A percentile compares a stretch with the other conserved stretches of the same genome.
Evolutionary conservation across 768 basidiomycete species (phyloP).

Genomic region (Rhodotorula kratochvilovae): DNA sequence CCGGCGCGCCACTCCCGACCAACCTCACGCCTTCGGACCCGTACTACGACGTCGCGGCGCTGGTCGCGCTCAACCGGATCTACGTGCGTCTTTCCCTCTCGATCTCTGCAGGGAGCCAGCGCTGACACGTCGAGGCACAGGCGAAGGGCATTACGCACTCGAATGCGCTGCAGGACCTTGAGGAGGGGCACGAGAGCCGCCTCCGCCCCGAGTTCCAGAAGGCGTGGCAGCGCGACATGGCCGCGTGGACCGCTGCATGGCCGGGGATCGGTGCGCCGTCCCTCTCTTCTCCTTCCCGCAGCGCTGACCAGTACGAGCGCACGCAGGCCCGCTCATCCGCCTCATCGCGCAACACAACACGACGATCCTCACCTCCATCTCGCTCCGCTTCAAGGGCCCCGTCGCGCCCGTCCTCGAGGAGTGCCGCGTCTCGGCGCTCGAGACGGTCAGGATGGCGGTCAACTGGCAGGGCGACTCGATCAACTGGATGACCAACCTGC

Average conservation of each 20-base stretch:
- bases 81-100: conserved; percentile 6
- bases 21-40: background rate
- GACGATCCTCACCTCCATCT: conserved; percentile 33
- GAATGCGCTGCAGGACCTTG: conserved; percentile 11
- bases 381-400: conserved; percentile 27
- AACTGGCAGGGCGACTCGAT: conserved; percentile 5
- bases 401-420: conserved; percentile 30
- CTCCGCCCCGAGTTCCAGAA: conserved; percentile 20
- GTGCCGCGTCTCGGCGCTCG: conserved; percentile 15
- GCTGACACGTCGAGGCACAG: background rate
- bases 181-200: conserved; percentile 11
- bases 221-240: conserved; percentile 15
- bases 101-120: background rate
- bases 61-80: conserved; percentile 21
- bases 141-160: conserved; percentile 27
- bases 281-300: background rate
- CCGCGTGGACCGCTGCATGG: conserved; percentile 11
- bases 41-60: conserved; percentile 19
- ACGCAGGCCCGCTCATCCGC: conserved; percentile 9
- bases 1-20: conserved; percentile 1
- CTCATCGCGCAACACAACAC: conserved; percentile 30
- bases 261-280: conserved; percentile 9
- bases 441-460: conserved; percentile 15
- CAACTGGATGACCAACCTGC: conserved; percentile 7
- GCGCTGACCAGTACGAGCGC: too few relatives aligned